A percentile compares a stretch with the other conserved stretches of the same genome.
Conservation (phyloP, 306 rosid species). For the Begonia peltatifolia region DNA sequence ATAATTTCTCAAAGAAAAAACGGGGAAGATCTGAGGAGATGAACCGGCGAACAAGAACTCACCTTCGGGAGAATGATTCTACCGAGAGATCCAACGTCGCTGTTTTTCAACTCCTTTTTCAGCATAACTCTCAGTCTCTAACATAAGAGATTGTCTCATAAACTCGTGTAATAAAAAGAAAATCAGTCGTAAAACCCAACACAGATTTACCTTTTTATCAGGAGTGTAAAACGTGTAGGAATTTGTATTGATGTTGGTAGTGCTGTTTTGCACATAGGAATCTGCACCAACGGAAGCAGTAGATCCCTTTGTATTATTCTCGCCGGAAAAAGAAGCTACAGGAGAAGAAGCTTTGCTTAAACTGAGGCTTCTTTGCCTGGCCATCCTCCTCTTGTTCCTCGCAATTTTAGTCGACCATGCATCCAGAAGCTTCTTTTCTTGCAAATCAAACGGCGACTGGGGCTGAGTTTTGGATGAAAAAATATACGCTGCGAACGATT, state of each 20-base stretch:
- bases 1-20: not conserved
- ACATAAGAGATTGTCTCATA: not conserved
- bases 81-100: conserved; percentile 36
- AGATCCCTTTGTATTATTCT: not conserved
- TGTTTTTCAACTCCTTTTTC: conserved; percentile 31
- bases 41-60: not conserved
- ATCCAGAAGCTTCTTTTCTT: conserved; percentile 7
- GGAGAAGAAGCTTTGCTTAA: conserved; percentile 8
- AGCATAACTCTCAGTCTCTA: conserved; percentile 27
- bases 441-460: not conserved
- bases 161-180: not conserved
- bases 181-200: not conserved
- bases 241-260: not conserved
- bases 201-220: conserved; percentile 35
- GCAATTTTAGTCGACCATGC: conserved; percentile 22
- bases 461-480: not conserved
- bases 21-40: not conserved
- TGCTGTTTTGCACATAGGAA: conserved; percentile 1
- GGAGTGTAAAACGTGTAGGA: conserved; percentile 15
- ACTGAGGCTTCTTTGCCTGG: conserved; percentile 23
- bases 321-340: not conserved
- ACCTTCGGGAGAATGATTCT: conserved; percentile 80
- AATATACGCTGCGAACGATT: not conserved
- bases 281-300: not conserved
- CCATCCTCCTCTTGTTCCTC: conserved; percentile 24